A percentile compares a stretch with the other conserved stretches of the same genome.
Evolutionary conservation across 2,329 filamentous ascomycete species (phyloP).

Genomic region (Rugonectria rugulosa): DNA sequence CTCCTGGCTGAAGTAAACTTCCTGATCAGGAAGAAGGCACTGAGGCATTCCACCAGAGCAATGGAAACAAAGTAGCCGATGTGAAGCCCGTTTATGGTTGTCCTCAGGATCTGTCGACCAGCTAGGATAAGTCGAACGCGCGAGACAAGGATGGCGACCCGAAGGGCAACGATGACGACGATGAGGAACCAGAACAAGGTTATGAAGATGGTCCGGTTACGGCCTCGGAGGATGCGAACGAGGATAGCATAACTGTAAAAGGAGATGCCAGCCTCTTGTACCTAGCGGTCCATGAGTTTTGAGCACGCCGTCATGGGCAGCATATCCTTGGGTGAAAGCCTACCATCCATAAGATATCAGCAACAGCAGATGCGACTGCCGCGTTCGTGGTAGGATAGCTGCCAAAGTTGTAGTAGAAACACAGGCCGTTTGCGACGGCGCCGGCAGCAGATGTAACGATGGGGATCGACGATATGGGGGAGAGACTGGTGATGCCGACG

Average conservation of each 20-base stretch:
- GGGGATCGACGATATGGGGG: constrained; percentile 42
- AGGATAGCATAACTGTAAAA: constrained; percentile 61
- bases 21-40: constrained; percentile 48
- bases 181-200: constrained; percentile 65
- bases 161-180: constrained; percentile 57
- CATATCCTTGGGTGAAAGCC: neutral
- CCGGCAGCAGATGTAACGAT: constrained; percentile 46
- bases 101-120: constrained; percentile 29
- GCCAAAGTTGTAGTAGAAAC: constrained; percentile 48
- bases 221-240: constrained; percentile 55
- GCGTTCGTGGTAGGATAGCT: constrained; percentile 6
- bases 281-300: constrained; percentile 28
- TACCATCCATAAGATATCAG: constrained; percentile 52
- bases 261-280: constrained; percentile 52
- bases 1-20: constrained; percentile 45
- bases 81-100: constrained; percentile 48
- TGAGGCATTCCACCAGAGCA: constrained; percentile 49
- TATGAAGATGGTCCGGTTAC: constrained; percentile 52
- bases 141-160: constrained; percentile 48
- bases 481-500: constrained; percentile 46
- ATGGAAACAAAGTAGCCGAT: constrained; percentile 51
- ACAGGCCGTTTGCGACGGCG: constrained; percentile 50
- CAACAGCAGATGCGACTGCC: constrained; percentile 46
- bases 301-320: neutral
- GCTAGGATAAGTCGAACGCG: constrained; percentile 42